phyloP scores from a whole-genome alignment of 345 rosid species.

The Carallia pectinifolia region DNA sequence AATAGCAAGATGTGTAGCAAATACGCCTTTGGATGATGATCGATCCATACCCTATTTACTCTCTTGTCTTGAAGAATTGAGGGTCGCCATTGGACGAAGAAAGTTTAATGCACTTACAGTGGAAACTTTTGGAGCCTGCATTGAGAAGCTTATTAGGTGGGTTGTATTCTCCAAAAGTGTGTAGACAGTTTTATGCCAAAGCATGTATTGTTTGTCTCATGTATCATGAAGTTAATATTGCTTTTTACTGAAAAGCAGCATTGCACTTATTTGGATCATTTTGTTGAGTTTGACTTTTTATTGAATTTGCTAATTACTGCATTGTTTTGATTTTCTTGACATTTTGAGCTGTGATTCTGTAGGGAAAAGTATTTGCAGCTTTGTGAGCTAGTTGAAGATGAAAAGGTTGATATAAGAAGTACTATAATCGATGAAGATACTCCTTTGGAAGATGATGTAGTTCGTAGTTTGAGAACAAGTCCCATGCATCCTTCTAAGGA shows the following conservation, averaged over 20 bases:
- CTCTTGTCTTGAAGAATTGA: conserved; percentile 79
- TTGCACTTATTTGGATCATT: too few relatives aligned
- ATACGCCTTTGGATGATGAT: conserved; percentile 74
- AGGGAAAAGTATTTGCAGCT: conserved; percentile 98
- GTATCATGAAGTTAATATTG: background rate
- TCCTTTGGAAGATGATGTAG: conserved; percentile 96
- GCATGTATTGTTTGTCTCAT: background rate
- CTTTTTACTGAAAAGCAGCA: too few relatives aligned
- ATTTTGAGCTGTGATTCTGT: conserved; percentile 15
- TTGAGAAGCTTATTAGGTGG: conserved; percentile 86
- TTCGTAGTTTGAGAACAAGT: conserved; percentile 91
- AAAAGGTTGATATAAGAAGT: conserved; percentile 78
- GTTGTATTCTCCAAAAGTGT: conserved; percentile 23
- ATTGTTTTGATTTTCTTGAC: conserved; percentile 11
- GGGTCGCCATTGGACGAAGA: conserved; percentile 77
- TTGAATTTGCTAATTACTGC: too few relatives aligned
- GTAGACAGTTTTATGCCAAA: background rate
- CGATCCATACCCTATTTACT: conserved; percentile 62
- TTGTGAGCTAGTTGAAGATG: conserved; percentile 88
- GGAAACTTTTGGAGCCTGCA: conserved; percentile 93
- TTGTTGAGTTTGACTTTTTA: too few relatives aligned
- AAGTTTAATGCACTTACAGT: conserved; percentile 92
- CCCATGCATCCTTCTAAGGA: conserved; percentile 85
- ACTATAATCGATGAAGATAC: conserved; percentile 91
- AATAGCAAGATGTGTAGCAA: conserved; percentile 92